phyloP scores from a whole-genome alignment of 2,329 filamentous ascomycete species.

The Rhinocladiella mackenziei region DNA sequence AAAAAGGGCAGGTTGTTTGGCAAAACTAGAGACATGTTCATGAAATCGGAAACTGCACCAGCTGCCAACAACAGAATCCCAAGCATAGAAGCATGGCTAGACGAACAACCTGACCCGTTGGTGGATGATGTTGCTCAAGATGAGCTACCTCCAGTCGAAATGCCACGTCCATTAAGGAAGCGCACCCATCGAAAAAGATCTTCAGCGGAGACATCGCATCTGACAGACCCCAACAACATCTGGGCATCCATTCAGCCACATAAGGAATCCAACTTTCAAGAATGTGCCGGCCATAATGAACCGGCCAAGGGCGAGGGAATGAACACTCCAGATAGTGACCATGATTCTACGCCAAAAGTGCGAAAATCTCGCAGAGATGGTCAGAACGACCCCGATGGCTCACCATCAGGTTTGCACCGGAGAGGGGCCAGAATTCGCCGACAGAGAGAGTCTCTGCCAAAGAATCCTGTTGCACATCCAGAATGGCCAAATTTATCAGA shows the following conservation, averaged over 20 bases:
- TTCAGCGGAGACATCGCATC: conserved; percentile 23
- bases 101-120: conserved; percentile 54
- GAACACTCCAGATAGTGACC: conserved; percentile 12
- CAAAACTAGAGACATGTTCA: conserved; percentile 46
- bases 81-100: conserved; percentile 61
- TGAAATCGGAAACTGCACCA: conserved; percentile 37
- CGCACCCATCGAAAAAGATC: conserved; percentile 36
- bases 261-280: conserved; percentile 9
- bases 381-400: conserved; percentile 19
- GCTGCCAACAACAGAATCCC: conserved; percentile 45
- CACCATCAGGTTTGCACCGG: conserved; percentile 30
- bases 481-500: not conserved
- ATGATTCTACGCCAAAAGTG: conserved; percentile 6
- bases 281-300: not conserved
- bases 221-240: conserved; percentile 29
- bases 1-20: conserved; percentile 39
- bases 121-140: conserved; percentile 37
- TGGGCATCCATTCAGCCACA: conserved; percentile 27
- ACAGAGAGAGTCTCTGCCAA: conserved; percentile 9
- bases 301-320: not conserved
- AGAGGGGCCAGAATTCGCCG: conserved; percentile 26
- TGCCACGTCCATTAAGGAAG: conserved; percentile 41
- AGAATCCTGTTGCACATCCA: conserved; percentile 5
- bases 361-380: conserved; percentile 8
- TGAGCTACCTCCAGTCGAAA: conserved; percentile 33